Evolutionary conservation across 1,139 yeast genomes (phyloP).

Genomic region (Petasospora fabianii): DNA sequence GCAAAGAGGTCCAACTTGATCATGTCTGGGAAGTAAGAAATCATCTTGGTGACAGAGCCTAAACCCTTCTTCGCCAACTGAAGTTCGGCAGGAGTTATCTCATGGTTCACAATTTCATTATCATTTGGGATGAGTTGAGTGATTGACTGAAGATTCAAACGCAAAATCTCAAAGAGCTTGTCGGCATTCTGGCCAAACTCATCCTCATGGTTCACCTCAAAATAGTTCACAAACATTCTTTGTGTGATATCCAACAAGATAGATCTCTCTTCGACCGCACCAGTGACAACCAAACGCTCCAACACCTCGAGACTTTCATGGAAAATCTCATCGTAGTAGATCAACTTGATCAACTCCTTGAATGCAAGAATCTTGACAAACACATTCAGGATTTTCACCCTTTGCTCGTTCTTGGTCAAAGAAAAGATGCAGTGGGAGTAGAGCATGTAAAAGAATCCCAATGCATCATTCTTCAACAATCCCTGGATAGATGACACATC

Average conservation of each 20-base stretch:
- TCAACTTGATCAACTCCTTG: slow-evolving; percentile 52
- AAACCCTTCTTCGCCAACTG: slow-evolving; percentile 50
- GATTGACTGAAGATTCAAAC: slow-evolving; percentile 68
- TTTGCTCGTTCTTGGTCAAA: slow-evolving; percentile 41
- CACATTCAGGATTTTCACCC: slow-evolving; percentile 47
- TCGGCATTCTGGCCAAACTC: slow-evolving; percentile 58
- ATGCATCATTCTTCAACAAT: slow-evolving; percentile 52
- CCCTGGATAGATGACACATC: slow-evolving; percentile 42
- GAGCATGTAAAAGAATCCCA: slow-evolving; percentile 73
- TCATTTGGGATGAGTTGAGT: slow-evolving; percentile 53
- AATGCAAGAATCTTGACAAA: slow-evolving; percentile 56
- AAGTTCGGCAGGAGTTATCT: slow-evolving; percentile 34
- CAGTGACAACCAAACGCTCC: slow-evolving; percentile 67
- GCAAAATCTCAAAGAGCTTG: slow-evolving; percentile 73
- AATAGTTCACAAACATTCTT: slow-evolving; percentile 37
- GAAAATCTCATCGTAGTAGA: slow-evolving; percentile 68
- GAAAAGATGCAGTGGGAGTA: slow-evolving; percentile 85
- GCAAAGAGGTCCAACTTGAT: slow-evolving; percentile 69
- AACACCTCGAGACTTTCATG: slow-evolving; percentile 73
- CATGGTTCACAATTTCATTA: slow-evolving; percentile 4
- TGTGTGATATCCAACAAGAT: slow-evolving; percentile 55
- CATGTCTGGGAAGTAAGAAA: slow-evolving; percentile 58
- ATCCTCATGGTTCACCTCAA: slow-evolving; percentile 29
- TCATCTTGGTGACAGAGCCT: slow-evolving; percentile 57
- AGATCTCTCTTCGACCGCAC: slow-evolving; percentile 48